phyloP scores from a whole-genome alignment of 805 yeast genomes.

The Yarrowia porcina region DNA sequence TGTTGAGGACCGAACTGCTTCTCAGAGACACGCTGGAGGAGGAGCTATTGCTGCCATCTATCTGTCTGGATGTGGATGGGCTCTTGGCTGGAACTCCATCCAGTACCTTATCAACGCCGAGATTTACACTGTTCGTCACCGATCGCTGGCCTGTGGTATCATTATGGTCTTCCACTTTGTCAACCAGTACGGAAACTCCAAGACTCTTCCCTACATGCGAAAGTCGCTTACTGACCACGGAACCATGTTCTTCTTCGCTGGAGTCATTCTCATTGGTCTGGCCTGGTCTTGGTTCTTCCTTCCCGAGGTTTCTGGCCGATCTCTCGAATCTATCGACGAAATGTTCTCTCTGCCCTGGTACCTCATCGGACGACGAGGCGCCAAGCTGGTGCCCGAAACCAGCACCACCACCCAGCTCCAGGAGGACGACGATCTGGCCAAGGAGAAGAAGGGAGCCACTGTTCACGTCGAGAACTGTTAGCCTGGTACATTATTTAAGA shows the following conservation, averaged over 20 bases:
- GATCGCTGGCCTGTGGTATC: constrained; percentile 50
- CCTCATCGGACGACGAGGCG: constrained; percentile 43
- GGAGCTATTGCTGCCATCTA: constrained; percentile 52
- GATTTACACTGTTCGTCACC: constrained; percentile 50
- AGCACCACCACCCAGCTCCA: constrained; percentile 22
- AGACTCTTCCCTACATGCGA: constrained; percentile 54
- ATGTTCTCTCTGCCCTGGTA: constrained; percentile 57
- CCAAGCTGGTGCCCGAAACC: constrained; percentile 10
- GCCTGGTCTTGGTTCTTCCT: constrained; percentile 49
- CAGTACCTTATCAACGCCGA: constrained; percentile 57
- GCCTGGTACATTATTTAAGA: neutral
- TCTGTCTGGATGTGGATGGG: constrained; percentile 55
- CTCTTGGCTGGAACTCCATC: constrained; percentile 55
- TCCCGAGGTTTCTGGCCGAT: constrained; percentile 52
- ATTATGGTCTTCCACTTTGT: constrained; percentile 57
- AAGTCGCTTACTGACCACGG: constrained; percentile 47
- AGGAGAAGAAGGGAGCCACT: constrained; percentile 19
- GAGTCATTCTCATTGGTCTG: constrained; percentile 44
- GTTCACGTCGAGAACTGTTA: constrained; percentile 7
- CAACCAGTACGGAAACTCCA: constrained; percentile 56
- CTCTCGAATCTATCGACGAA: constrained; percentile 52
- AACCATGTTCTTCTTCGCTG: constrained; percentile 52
- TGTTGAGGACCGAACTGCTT: constrained; percentile 39
- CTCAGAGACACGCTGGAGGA: constrained; percentile 42
- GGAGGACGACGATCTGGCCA: constrained; percentile 12